Evolutionary conservation across 108 stramenopile genomes (phyloP).

Genomic region (Cyclotella choctawhatcheeana): DNA sequence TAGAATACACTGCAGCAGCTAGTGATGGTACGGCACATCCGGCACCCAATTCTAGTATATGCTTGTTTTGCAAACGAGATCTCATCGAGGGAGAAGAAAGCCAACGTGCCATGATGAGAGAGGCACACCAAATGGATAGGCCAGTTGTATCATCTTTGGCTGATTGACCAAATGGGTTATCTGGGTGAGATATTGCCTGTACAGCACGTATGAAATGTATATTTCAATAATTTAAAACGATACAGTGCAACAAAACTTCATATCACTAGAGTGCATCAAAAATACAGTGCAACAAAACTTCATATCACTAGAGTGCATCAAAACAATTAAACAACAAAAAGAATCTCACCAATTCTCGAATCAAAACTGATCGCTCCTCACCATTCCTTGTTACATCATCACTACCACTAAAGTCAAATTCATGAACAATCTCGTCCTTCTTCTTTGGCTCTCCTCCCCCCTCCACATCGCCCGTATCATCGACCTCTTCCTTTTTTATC

Average conservation of each 20-base stretch:
- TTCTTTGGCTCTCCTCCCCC: background rate
- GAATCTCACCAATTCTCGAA: conserved; percentile 58
- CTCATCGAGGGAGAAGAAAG: conserved; percentile 47
- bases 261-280: too few relatives aligned
- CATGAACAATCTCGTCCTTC: conserved; percentile 56
- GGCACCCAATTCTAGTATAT: conserved; percentile 80
- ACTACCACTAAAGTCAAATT: conserved; percentile 54
- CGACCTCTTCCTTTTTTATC: conserved; percentile 24
- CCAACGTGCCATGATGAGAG: conserved; percentile 85
- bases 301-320: too few relatives aligned
- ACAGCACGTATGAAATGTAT: background rate
- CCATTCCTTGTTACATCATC: too few relatives aligned
- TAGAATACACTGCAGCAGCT: conserved; percentile 47
- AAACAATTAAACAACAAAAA: too few relatives aligned
- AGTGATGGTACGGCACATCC: conserved; percentile 83
- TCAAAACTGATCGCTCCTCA: conserved; percentile 21
- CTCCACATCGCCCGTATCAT: too few relatives aligned
- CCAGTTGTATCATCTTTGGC: conserved; percentile 83
- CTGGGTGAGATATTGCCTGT: conserved; percentile 65
- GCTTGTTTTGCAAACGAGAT: conserved; percentile 35
- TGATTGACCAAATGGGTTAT: conserved; percentile 79
- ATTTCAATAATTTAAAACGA: background rate
- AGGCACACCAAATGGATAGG: conserved; percentile 84
- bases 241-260: too few relatives aligned
- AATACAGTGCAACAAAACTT: too few relatives aligned